Evolutionary conservation across 305 asterid species (phyloP).

Genomic region (Fraxinus angustifolia): DNA sequence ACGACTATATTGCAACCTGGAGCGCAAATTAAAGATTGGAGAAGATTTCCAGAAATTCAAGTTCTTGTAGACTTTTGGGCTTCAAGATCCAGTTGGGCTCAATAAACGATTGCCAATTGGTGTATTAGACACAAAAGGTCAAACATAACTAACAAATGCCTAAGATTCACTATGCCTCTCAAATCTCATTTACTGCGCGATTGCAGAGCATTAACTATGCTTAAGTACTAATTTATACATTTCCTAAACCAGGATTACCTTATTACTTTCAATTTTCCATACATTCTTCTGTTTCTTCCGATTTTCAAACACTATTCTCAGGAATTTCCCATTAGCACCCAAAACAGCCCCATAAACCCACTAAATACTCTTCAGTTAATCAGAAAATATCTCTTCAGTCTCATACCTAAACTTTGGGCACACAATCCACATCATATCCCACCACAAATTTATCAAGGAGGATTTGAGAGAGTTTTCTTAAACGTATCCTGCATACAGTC

Average conservation of each 20-base stretch:
- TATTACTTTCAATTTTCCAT: not conserved
- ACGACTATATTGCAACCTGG: not conserved
- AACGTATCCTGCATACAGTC: not conserved
- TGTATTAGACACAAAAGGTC: not conserved
- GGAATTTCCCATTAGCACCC: not conserved
- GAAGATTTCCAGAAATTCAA: not conserved
- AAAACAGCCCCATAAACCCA: not conserved
- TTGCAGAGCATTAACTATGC: not conserved
- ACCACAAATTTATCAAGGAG: not conserved
- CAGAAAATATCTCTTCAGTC: not conserved
- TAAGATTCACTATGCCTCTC: not conserved
- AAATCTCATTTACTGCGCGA: not conserved
- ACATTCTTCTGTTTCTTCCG: not conserved
- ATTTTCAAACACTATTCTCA: not conserved
- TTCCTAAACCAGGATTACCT: not conserved
- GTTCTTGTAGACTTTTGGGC: not conserved
- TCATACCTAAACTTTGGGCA: not conserved
- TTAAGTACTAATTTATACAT: not conserved
- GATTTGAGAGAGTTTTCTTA: not conserved
- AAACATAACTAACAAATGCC: not conserved
- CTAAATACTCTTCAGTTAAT: not conserved
- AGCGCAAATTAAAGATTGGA: not conserved
- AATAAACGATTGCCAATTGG: not conserved
- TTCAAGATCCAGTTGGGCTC: not conserved
- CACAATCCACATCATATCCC: constrained; percentile 3